Base-by-base conservation (phyloP, 495 filamentous ascomycete species). In the Chaetomium fimeti region DNA sequence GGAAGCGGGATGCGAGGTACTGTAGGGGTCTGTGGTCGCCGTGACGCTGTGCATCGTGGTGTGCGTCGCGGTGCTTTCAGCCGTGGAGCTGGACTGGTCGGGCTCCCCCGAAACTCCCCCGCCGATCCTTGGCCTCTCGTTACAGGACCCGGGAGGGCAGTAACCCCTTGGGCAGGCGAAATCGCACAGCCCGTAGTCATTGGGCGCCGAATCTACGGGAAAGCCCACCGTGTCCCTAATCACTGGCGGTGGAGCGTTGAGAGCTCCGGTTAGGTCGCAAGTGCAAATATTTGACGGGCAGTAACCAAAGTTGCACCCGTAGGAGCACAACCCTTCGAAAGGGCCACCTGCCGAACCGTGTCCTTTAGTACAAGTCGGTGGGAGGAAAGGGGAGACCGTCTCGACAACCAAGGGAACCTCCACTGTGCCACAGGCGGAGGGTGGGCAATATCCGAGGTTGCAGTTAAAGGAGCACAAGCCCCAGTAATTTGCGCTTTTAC, bases 241-340 rank as follows among this genome's bases (percentile, higher is more conserved):
- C n/a, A n/a, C 18, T 5, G 45, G 45, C 45, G 45, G 3, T n/a
- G 45, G 20, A 3, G 45, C 18, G 45, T 48, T 48, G 6, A n/a
- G 45, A 18, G 45, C 45, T n/a, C 18, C 24, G 45, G 18, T 22
- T 3, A 48, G 6, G 45, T 48, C 18, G 45, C 45, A 18, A 11
- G 45, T n/a, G 45, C 45, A 48, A 11, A 48, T 5, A n/a, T n/a
- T 48, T 3, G 25, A 6, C 51, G 51, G 51, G 24, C 51, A 54
- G 22, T 51, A 54, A 4, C 51, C 51, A 16, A n/a, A 43, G 42
- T 49, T 49, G 57, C 57, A 60, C 9, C n/a, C 38, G 25, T 28
- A 60, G 42, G 11, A 11, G 42, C 57, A 60, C 38, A 60, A 42
- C 24, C 57, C 57, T 40, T 3, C 20, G 16, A 28, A 32, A 24